Evolutionary conservation across 2,329 filamentous ascomycete genomes (phyloP), one percentile per base, ranked within the genome.

Genomic region (Aspergillus udagawae): DNA sequence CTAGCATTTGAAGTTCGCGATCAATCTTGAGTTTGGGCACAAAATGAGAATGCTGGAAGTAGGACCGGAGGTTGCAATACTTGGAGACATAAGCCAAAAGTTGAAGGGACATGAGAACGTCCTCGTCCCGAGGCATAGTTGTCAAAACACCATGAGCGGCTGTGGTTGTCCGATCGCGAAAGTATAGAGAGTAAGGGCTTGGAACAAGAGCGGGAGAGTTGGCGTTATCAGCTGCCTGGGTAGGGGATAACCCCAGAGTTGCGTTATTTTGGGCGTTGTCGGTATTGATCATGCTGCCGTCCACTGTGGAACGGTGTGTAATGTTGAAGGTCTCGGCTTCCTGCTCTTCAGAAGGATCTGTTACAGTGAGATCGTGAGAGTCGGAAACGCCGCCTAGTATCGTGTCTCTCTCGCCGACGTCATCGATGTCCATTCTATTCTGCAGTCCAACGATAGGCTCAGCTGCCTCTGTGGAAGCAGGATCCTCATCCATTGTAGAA

Each of bases 71-170:
- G 67, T 96, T 95, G 81, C 94, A 97, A 77, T 99, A 99, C 75
- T 99, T 99, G 25, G 92, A 97, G 56, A 99, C 93, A 72, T 99
- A 99, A 17, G 94, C 94, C 49, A 99, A 83, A 21, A 99, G 84
- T 75, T 99, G 94, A 41, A 99, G 82, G 5, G 94, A 97, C 93
- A 99, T 97, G 62, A 99, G 81, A 2, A 99, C 94, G 68, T 99
- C 94, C 74, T 99, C 94, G 67, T 99, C 94, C 52, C 94, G 86
- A 9, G 94, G 94, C 89, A 97, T 96, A 10, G 92, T 89, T 28
- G 92, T 90, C 32, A 96, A 79, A 66, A 95, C 87, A 64, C 88
- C 87, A 17, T 88, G 84, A 67, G 86, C 84, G 27, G 80, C 75
- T 45, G 89, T 85, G 41, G 86, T 82, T 53, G 88, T 86, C 41